These are phyloP conservation scores for Dendryphion nanum DNA, from an alignment of 2,329 filamentous ascomycete genomes.

Conservation along the genomic window DNA sequence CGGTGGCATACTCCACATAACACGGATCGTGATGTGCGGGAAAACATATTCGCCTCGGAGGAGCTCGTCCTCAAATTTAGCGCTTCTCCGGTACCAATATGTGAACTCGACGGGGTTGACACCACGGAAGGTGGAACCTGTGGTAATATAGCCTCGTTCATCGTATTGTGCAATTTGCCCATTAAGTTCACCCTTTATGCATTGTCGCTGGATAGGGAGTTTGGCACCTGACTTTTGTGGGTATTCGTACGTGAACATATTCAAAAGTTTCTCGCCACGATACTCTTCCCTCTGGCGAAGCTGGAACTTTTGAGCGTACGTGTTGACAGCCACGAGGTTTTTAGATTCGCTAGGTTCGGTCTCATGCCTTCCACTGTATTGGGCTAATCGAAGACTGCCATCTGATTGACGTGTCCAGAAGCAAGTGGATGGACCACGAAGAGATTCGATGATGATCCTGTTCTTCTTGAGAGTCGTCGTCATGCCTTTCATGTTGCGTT, in stretches of 20 bases:
- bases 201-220: conserved; percentile 35
- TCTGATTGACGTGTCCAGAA: conserved; percentile 27
- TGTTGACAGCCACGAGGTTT: conserved; percentile 40
- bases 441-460: conserved; percentile 23
- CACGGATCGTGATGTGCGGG: conserved; percentile 48
- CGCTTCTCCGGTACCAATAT: conserved; percentile 50
- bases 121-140: conserved; percentile 49
- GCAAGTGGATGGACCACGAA: conserved; percentile 43
- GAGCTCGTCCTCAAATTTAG: conserved; percentile 50
- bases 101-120: conserved; percentile 49
- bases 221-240: conserved; percentile 26
- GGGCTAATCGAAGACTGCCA: conserved; percentile 20
- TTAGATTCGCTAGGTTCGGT: conserved; percentile 24
- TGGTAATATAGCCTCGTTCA: conserved; percentile 46
- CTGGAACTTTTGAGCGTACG: conserved; percentile 44
- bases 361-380: conserved; percentile 43
- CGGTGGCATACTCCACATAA: conserved; percentile 51
- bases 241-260: conserved; percentile 48
- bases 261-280: conserved; percentile 35
- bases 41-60: conserved; percentile 51
- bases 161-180: conserved; percentile 50
- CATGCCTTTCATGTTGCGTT: conserved; percentile 46
- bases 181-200: conserved; percentile 43
- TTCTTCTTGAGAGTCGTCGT: conserved; percentile 42
- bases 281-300: conserved; percentile 44